Evolutionary conservation across 805 yeast species (phyloP).

Genomic region (Limtongozyma cylindracea): DNA sequence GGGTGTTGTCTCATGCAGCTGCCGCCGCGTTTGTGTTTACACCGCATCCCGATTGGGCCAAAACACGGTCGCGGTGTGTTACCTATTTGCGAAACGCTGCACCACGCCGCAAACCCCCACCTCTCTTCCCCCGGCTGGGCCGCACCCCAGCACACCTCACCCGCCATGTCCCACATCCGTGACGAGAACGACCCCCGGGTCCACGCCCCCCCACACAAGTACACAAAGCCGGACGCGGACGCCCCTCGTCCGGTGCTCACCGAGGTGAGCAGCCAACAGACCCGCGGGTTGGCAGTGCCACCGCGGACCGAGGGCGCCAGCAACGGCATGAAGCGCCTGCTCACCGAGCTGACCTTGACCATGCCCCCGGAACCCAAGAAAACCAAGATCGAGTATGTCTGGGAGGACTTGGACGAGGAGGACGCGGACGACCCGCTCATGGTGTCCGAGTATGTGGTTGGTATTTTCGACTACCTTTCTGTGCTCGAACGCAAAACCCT

Average conservation of each 20-base stretch:
- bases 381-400: conserved; percentile 13
- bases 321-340: conserved; percentile 2
- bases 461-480: conserved; percentile 61
- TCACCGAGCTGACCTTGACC: too few relatives aligned
- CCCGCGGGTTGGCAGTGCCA: conserved; percentile 2
- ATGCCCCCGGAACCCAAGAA: conserved; percentile 8
- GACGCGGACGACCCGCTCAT: conserved; percentile 52
- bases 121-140: too few relatives aligned
- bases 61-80: too few relatives aligned
- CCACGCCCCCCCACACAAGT: conserved; percentile 16
- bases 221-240: conserved; percentile 27
- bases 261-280: too few relatives aligned
- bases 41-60: too few relatives aligned
- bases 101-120: too few relatives aligned
- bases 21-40: too few relatives aligned
- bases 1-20: too few relatives aligned
- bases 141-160: too few relatives aligned
- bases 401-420: conserved; percentile 57
- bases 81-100: too few relatives aligned
- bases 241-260: too few relatives aligned
- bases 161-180: too few relatives aligned
- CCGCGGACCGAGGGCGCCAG: conserved; percentile 1
- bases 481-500: conserved; percentile 47
- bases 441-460: conserved; percentile 84
- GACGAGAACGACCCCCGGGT: conserved; percentile 5